Evolutionary conservation across 1,139 yeast genomes (phyloP).

Genomic region (Hansenula sp.): DNA sequence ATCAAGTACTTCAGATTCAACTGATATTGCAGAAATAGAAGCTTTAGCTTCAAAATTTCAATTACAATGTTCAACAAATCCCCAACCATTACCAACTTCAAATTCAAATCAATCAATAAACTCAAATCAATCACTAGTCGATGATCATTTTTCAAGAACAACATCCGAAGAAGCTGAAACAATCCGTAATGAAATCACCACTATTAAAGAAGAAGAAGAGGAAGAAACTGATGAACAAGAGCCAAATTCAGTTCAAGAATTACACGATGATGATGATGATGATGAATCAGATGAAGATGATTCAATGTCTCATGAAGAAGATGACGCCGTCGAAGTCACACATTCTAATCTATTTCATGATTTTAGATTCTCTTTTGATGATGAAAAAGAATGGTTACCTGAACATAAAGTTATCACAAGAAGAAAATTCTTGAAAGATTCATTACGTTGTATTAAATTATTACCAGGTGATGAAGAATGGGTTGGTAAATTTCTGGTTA

Average conservation of each 20-base stretch:
- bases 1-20: neutral
- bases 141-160: constrained; percentile 28
- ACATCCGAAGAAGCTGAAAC: constrained; percentile 34
- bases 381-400: constrained; percentile 47
- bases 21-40: neutral
- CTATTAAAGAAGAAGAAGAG: constrained; percentile 5
- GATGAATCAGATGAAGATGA: constrained; percentile 22
- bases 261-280: constrained; percentile 4
- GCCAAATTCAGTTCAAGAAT: constrained; percentile 1
- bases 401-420: constrained; percentile 35
- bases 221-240: constrained; percentile 7
- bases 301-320: constrained; percentile 11
- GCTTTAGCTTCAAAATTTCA: neutral
- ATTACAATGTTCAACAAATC: neutral
- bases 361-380: constrained; percentile 7
- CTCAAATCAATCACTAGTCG: constrained; percentile 3
- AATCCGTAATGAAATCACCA: constrained; percentile 2
- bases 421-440: constrained; percentile 46
- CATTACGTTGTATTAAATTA: constrained; percentile 56
- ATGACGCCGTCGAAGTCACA: constrained; percentile 8
- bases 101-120: constrained; percentile 2
- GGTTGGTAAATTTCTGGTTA: constrained; percentile 46
- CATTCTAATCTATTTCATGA: constrained; percentile 3
- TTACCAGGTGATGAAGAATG: constrained; percentile 50
- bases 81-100: neutral